Evolutionary conservation across 306 rosid genomes (phyloP).

Genomic region (Datisca glomerata): DNA sequence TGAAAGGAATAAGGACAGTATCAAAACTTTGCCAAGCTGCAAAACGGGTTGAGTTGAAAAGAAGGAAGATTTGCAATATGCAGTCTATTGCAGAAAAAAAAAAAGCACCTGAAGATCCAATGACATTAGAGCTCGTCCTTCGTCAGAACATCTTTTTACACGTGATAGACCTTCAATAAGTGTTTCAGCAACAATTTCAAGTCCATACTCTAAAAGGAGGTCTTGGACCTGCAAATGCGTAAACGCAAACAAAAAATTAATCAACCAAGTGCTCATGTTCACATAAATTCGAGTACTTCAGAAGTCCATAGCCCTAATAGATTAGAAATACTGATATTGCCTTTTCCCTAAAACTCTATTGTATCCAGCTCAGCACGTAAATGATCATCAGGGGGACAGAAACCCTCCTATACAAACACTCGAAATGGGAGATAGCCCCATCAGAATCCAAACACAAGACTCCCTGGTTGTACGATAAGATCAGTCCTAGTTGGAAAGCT

Average conservation of each 20-base stretch:
- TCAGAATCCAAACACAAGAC: no score
- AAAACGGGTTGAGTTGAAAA: slow-evolving; percentile 9
- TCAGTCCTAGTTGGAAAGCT: no score
- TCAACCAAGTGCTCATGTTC: neutral
- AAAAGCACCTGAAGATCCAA: slow-evolving; percentile 82
- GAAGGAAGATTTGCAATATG: slow-evolving; percentile 3
- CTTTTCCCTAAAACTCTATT: no score
- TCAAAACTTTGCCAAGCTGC: slow-evolving; percentile 11
- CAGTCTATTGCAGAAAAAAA: neutral
- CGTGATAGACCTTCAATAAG: slow-evolving; percentile 94
- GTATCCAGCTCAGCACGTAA: no score
- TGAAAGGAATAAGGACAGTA: slow-evolving; percentile 23
- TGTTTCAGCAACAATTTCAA: slow-evolving; percentile 75
- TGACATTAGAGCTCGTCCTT: slow-evolving; percentile 96
- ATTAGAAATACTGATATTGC: no score
- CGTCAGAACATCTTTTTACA: slow-evolving; percentile 88
- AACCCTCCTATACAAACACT: no score
- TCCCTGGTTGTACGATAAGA: no score
- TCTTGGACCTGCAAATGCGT: slow-evolving; percentile 56
- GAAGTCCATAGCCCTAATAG: no score
- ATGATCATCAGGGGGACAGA: no score
- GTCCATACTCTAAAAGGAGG: slow-evolving; percentile 57
- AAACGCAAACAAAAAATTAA: slow-evolving; percentile 6
- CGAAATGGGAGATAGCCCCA: no score
- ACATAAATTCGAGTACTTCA: neutral